A percentile compares a stretch with the other conserved stretches of the same genome.
Evolutionary conservation across 192 early-diverging fungal genomes (phyloP).

Genomic region (Coemansia sp.): DNA sequence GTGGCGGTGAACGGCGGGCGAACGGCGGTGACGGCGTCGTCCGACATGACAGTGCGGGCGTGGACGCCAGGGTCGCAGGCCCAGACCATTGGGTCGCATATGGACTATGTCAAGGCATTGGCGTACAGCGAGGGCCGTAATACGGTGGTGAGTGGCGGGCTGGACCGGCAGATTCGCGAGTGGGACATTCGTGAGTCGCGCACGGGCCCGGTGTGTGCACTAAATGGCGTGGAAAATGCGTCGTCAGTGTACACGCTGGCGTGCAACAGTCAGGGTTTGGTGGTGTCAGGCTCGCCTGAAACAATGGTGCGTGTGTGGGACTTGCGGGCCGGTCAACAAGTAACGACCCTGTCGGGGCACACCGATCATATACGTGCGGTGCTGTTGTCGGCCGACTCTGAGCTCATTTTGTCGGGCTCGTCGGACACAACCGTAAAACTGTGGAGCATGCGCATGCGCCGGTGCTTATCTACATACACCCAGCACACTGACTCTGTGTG

Average conservation of each 20-base stretch:
- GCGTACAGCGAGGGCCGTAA: conserved; percentile 69
- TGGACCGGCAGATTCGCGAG: conserved; percentile 82
- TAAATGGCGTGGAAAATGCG: conserved; percentile 34
- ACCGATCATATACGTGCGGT: conserved; percentile 94
- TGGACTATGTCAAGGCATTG: conserved; percentile 90
- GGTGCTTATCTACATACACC: conserved; percentile 86
- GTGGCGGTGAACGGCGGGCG: conserved; percentile 31
- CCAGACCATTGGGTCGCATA: conserved; percentile 71
- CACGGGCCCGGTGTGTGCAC: conserved; percentile 52
- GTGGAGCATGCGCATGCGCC: conserved; percentile 88
- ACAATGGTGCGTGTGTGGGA: conserved; percentile 93
- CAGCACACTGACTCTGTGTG: conserved; percentile 89
- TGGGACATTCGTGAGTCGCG: conserved; percentile 74
- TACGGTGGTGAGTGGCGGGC: conserved; percentile 88
- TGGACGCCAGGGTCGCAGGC: conserved; percentile 54
- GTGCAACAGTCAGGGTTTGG: conserved; percentile 71
- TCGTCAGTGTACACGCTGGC: conserved; percentile 89
- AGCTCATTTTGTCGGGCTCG: conserved; percentile 85
- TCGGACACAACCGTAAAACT: conserved; percentile 95
- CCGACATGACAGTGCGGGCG: conserved; percentile 83
- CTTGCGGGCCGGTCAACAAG: conserved; percentile 66
- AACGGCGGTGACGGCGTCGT: conserved; percentile 83
- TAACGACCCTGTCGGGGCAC: conserved; percentile 84
- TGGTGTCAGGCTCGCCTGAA: conserved; percentile 92
- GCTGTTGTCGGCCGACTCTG: conserved; percentile 83